Conservation (phyloP, 2,329 filamentous ascomycete species). For the Trichoderma gracile region DNA sequence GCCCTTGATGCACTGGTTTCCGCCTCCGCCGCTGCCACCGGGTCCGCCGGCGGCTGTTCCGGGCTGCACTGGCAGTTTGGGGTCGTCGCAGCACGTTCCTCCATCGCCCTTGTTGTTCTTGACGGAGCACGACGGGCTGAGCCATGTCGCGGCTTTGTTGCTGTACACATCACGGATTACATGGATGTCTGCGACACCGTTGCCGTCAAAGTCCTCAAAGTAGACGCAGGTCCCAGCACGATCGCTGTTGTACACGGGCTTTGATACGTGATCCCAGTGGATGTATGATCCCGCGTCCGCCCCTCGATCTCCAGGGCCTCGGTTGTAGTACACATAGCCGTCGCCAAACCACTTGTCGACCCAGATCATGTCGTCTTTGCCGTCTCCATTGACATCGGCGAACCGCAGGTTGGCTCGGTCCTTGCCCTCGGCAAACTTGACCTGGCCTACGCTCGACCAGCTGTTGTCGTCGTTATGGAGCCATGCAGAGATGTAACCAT, state of each 20-base stretch:
- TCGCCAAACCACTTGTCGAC: not conserved
- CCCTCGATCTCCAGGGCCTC: not conserved
- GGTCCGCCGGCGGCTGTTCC: not conserved
- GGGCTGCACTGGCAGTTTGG: not conserved
- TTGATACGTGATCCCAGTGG: not conserved
- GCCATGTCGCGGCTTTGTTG: not conserved
- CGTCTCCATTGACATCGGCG: not conserved
- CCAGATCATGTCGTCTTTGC: not conserved
- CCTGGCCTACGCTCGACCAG: not conserved
- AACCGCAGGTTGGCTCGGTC: not conserved
- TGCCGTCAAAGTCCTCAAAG: not conserved
- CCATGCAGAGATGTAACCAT: not conserved
- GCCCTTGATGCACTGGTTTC: too few species aligned
- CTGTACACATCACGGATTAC: not conserved
- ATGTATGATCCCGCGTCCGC: not conserved
- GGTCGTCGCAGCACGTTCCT: not conserved
- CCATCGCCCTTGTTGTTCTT: not conserved
- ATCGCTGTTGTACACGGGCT: not conserved
- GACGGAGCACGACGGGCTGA: not conserved
- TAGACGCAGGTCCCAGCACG: not conserved
- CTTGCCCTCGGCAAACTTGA: not conserved
- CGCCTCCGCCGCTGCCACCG: not conserved
- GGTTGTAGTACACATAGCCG: constrained; percentile 4
- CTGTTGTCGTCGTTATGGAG: not conserved
- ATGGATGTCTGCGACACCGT: not conserved